phyloP scores from a whole-genome alignment of 2,329 filamentous ascomycete genomes.

The Calcarisporium arbuscula region DNA sequence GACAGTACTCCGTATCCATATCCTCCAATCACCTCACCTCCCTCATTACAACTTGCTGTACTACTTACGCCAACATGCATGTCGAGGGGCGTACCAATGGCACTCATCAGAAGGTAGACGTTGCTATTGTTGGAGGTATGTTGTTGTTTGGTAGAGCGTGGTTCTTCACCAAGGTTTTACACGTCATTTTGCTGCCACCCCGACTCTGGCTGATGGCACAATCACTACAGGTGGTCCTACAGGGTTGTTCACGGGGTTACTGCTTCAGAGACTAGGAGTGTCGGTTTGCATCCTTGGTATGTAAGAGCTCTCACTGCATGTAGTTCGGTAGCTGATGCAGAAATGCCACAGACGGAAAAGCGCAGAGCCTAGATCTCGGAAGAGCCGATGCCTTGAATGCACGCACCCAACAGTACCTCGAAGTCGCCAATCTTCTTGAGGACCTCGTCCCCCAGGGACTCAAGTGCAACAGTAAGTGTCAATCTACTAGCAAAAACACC shows the following conservation, averaged over 20 bases:
- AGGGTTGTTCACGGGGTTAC: constrained; percentile 36
- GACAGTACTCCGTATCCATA: no score
- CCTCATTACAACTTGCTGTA: no score
- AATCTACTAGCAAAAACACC: no score
- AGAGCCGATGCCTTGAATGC: constrained; percentile 43
- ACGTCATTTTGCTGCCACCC: no score
- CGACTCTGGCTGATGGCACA: no score
- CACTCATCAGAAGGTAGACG: constrained; percentile 21
- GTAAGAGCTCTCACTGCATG: background rate
- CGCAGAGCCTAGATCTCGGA: constrained; percentile 31
- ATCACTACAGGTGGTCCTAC: constrained; percentile 39
- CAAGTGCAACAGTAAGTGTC: constrained; percentile 40
- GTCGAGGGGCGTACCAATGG: background rate
- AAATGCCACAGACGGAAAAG: constrained; percentile 27
- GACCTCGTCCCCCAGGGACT: constrained; percentile 35
- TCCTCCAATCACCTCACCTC: no score
- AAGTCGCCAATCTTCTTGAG: constrained; percentile 35
- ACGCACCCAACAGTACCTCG: constrained; percentile 41
- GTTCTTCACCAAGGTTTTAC: no score
- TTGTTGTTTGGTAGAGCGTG: background rate
- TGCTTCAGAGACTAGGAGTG: constrained; percentile 34
- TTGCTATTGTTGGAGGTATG: constrained; percentile 31
- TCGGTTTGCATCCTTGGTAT: constrained; percentile 33
- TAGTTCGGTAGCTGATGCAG: constrained; percentile 2
- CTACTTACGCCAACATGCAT: no score